Percentiles rank a stretch among this genome's conserved stretches.
phyloP scores from a whole-genome alignment of 495 filamentous ascomycete genomes.

The Daldinia decipiens region DNA sequence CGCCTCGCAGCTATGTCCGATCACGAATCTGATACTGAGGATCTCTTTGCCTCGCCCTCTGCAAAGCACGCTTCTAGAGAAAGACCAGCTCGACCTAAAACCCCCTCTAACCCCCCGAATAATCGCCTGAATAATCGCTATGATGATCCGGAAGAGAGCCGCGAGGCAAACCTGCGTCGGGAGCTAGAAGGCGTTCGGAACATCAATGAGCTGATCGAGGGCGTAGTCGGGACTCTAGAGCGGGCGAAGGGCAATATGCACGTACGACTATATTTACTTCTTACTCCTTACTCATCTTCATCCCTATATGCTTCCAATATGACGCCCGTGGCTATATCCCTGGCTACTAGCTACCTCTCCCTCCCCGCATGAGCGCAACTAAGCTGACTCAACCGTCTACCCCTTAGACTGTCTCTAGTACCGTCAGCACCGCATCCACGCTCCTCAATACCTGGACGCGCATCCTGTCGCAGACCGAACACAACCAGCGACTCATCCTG shows the following conservation, averaged over 20 bases:
- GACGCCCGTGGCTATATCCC: not conserved
- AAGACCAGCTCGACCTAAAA: constrained; percentile 51
- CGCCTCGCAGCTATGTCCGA: constrained; percentile 47
- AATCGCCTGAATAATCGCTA: constrained; percentile 65
- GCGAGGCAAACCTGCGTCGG: constrained; percentile 74
- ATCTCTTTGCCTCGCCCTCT: constrained; percentile 79
- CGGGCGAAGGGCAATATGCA: constrained; percentile 91
- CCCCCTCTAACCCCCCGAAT: constrained; percentile 59
- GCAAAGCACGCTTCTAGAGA: constrained; percentile 43
- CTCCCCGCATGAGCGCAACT: constrained; percentile 4
- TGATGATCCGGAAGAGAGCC: constrained; percentile 70
- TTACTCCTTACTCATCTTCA: constrained; percentile 3
- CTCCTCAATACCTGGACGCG: constrained; percentile 96
- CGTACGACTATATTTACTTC: constrained; percentile 57
- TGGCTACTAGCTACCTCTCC: not conserved
- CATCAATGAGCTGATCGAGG: constrained; percentile 88
- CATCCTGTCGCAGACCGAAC: constrained; percentile 95
- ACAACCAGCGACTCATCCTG: constrained; percentile 92
- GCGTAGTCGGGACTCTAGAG: constrained; percentile 80
- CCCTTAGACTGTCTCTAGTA: constrained; percentile 80
- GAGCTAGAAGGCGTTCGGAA: constrained; percentile 85
- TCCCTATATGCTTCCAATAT: not conserved
- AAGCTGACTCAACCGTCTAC: not conserved
- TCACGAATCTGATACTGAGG: constrained; percentile 68
- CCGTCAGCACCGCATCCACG: constrained; percentile 86